phyloP scores from a whole-genome alignment of 116 monocot species.

The Thalassia testudinum region DNA sequence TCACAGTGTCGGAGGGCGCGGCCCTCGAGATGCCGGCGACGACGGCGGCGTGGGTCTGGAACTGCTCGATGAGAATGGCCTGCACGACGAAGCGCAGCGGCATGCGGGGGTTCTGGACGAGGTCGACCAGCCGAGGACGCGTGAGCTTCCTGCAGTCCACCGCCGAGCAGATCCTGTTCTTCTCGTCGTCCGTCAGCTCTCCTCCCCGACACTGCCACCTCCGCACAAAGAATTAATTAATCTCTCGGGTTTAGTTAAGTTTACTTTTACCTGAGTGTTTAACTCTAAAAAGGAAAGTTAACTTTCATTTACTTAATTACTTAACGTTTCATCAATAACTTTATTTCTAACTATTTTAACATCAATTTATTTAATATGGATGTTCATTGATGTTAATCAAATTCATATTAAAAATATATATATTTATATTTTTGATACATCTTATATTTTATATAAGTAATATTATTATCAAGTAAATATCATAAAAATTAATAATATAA shows the following conservation, averaged over 20 bases:
- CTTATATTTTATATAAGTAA: too few species aligned
- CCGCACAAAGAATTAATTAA: background rate
- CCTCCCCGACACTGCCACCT: conserved; percentile 13
- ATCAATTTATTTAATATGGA: too few species aligned
- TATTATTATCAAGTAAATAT: too few species aligned
- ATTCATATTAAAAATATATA: too few species aligned
- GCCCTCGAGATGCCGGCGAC: conserved; percentile 2
- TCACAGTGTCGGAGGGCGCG: background rate
- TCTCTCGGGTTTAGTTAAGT: background rate
- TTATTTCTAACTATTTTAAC: too few species aligned
- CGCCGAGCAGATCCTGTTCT: conserved; percentile 37
- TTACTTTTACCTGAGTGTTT: too few species aligned
- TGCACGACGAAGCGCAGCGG: conserved; percentile 87
- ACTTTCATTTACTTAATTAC: too few species aligned
- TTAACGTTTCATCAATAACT: too few species aligned
- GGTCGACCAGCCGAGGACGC: conserved; percentile 32
- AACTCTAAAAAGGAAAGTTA: too few species aligned
- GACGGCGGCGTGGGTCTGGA: conserved; percentile 41
- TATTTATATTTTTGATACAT: too few species aligned
- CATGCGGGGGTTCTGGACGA: conserved; percentile 69
- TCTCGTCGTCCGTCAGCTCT: conserved; percentile 61
- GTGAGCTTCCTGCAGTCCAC: conserved; percentile 57
- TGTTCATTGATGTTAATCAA: too few species aligned
- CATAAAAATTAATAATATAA: too few species aligned
- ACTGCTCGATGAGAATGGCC: conserved; percentile 80